These are phyloP conservation scores for Sporothrix inflata DNA, from an alignment of 2,329 filamentous ascomycete species.

Conservation along the genomic window DNA sequence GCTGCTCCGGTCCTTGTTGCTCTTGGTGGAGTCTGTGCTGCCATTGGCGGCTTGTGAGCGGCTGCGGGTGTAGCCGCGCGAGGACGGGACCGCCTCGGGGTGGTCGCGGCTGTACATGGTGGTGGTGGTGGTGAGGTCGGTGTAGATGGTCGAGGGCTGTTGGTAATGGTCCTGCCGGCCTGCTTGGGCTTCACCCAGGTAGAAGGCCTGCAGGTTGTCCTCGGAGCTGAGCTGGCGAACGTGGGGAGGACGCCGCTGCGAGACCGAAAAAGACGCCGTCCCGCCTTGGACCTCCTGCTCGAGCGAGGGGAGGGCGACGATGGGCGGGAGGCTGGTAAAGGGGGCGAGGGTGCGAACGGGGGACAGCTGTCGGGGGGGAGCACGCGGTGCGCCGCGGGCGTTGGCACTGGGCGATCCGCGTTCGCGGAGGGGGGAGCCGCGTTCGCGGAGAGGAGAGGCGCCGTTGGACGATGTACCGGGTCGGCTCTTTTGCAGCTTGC, in stretches of 20 bases:
- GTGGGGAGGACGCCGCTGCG: constrained; percentile 8
- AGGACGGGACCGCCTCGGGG: constrained; percentile 35
- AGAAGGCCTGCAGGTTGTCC: constrained; percentile 32
- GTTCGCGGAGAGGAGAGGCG: constrained; percentile 30
- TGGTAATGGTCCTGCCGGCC: too few relatives aligned
- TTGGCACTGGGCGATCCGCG: constrained; percentile 14
- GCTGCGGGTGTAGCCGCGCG: constrained; percentile 50
- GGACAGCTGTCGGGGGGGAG: constrained; percentile 34
- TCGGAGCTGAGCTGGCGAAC: constrained; percentile 34
- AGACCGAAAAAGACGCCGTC: constrained; percentile 23
- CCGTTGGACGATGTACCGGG: constrained; percentile 38
- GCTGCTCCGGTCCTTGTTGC: constrained; percentile 40
- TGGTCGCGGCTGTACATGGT: constrained; percentile 41
- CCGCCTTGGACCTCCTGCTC: constrained; percentile 42
- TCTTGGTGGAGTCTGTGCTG: constrained; percentile 49
- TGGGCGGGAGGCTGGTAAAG: constrained; percentile 46
- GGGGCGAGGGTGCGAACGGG: constrained; percentile 38
- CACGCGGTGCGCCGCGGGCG: background rate
- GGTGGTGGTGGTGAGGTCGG: background rate
- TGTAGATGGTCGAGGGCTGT: background rate
- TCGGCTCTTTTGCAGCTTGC: constrained; percentile 46
- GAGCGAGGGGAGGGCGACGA: constrained; percentile 48
- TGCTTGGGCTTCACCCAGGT: constrained; percentile 30
- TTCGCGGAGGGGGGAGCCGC: constrained; percentile 35
- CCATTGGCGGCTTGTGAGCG: constrained; percentile 51